Evolutionary conservation across 164 flowering plant genomes (phyloP), one percentile per base, ranked within the genome.

Genomic region (Amborella trichopoda): DNA sequence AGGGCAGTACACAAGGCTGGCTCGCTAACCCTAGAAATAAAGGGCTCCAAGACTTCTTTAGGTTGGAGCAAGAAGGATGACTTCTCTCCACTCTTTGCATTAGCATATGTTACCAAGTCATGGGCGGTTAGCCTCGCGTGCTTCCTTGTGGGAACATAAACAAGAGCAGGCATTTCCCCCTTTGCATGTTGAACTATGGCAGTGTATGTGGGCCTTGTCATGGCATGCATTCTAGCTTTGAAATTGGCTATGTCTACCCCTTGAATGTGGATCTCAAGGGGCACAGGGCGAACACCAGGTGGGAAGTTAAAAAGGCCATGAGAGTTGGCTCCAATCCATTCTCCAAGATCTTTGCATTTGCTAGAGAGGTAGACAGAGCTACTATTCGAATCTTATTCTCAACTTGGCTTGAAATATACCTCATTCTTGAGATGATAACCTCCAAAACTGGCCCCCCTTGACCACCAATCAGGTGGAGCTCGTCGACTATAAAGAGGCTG

Each of bases 151-250:
- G 99, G 97, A 58, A 81, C 95, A 68, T 71, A 93, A 2, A 93
- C 89, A 39, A 88, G 63, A 19, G 99, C 96, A 50, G 99, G 95
- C 57, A 82, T 83, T 40, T 67, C 77, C 54, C 69, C 75, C 71
- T 69, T 83, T 18, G 95, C 89, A 63, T 93, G 91, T 48, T 88
- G 97, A 23, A 76, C 68, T 23, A 88, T 79, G 13, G 95, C 83
- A 22, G 95, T 84, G 63, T 81, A 88, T 8, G 99, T 81, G 2
- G 97, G 94, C 53, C 80, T 85, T 5, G 91, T 75, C 99, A 93
- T 93, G 26, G 99, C 97, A 50, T 79, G 95, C 99, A 88, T 88
- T 72, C 97, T 83, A 14, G 95, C 97, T 54, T 93, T 96, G 67
- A 85, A 93, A 67, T 93, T 88, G 23, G 87, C 75, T 28, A 93